phyloP scores from a whole-genome alignment of 1,139 yeast genomes.

The Taphrina pruni region DNA sequence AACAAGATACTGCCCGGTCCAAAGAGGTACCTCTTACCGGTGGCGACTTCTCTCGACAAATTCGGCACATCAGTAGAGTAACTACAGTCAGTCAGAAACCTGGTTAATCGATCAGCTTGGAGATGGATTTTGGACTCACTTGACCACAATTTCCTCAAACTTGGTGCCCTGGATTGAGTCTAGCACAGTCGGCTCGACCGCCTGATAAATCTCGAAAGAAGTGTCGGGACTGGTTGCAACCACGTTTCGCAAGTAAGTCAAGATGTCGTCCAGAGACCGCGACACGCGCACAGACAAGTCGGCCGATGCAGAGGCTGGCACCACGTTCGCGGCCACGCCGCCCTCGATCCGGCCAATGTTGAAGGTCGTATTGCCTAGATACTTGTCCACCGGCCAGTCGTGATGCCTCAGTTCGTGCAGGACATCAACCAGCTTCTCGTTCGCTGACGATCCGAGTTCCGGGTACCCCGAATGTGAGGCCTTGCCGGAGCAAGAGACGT shows the following conservation, averaged over 20 bases:
- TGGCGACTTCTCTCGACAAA: slow-evolving; percentile 46
- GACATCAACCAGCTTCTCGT: slow-evolving; percentile 62
- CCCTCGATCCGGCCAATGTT: slow-evolving; percentile 66
- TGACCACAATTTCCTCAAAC: slow-evolving; percentile 37
- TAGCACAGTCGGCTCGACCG: slow-evolving; percentile 30
- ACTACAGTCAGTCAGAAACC: slow-evolving; percentile 51
- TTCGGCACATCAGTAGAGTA: slow-evolving; percentile 72
- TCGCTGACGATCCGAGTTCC: slow-evolving; percentile 68
- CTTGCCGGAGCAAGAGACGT: slow-evolving; percentile 59
- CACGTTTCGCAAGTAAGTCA: slow-evolving; percentile 52
- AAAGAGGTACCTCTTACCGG: slow-evolving; percentile 60
- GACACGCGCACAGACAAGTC: slow-evolving; percentile 63
- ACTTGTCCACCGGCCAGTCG: slow-evolving; percentile 59
- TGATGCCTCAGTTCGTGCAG: slow-evolving; percentile 55
- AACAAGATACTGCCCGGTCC: slow-evolving; percentile 73
- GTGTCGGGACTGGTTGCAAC: slow-evolving; percentile 48
- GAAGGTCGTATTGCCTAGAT: slow-evolving; percentile 67
- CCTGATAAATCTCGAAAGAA: slow-evolving; percentile 34
- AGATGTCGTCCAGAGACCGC: slow-evolving; percentile 55
- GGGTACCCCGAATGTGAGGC: slow-evolving; percentile 75
- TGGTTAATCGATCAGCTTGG: background rate
- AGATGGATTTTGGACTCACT: background rate
- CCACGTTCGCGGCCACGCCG: slow-evolving; percentile 68
- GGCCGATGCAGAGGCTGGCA: slow-evolving; percentile 66
- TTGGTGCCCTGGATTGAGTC: slow-evolving; percentile 32